Conservation (phyloP, 2,329 filamentous ascomycete species). For the Scytalidium sp. region DNA sequence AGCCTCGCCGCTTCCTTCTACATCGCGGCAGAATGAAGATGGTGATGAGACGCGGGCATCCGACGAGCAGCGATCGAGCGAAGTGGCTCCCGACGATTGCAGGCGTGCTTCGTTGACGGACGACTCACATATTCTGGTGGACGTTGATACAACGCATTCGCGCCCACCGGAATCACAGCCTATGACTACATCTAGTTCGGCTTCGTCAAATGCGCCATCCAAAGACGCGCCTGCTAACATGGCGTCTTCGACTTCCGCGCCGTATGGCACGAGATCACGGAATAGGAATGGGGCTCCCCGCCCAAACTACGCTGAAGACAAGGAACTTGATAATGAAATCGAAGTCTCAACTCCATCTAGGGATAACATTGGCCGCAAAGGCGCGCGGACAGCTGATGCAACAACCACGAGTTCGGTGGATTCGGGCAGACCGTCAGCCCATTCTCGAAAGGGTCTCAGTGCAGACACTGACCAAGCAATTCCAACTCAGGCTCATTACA, state of each 20-base stretch:
- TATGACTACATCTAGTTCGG: conserved; percentile 46
- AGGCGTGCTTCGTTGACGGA: conserved; percentile 4
- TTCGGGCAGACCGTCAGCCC: conserved; percentile 9
- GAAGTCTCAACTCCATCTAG: conserved; percentile 61
- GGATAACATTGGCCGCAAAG: conserved; percentile 56
- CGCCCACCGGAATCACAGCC: conserved; percentile 34
- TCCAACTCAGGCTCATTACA: conserved; percentile 28
- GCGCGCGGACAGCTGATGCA: conserved; percentile 37
- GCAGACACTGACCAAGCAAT: conserved; percentile 22
- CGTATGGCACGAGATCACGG: conserved; percentile 91
- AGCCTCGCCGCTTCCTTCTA: conserved; percentile 11
- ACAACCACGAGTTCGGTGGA: conserved; percentile 10
- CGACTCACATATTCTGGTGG: conserved; percentile 10
- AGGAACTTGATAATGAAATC: conserved; percentile 86
- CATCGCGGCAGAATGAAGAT: conserved; percentile 15
- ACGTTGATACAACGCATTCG: conserved; percentile 10
- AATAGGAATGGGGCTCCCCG: conserved; percentile 78
- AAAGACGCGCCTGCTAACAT: conserved; percentile 40
- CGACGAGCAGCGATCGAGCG: conserved; percentile 10
- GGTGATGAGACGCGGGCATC: conserved; percentile 7
- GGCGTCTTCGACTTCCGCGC: conserved; percentile 33
- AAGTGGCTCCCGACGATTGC: conserved; percentile 7
- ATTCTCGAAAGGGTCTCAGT: conserved; percentile 37
- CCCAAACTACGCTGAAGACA: conserved; percentile 93
- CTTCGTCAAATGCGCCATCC: conserved; percentile 41